Conservation (phyloP, 768 basidiomycete genomes). For the Amanita inopinata region DNA sequence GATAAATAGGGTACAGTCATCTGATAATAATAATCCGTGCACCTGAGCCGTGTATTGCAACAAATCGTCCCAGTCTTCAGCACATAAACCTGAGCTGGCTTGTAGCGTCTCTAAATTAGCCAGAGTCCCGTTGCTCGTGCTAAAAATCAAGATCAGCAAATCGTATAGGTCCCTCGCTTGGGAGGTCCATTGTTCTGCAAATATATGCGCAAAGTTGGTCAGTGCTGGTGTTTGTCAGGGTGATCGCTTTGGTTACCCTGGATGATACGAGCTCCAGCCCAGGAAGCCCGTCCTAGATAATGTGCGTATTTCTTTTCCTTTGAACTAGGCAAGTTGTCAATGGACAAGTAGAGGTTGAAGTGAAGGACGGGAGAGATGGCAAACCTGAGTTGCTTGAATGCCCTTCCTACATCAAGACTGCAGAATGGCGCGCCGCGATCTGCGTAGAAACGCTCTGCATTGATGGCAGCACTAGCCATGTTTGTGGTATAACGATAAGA, state of each 20-base stretch:
- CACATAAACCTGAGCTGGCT: slow-evolving; percentile 39
- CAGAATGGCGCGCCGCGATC: slow-evolving; percentile 74
- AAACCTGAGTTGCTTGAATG: slow-evolving; percentile 64
- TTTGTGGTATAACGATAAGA: slow-evolving; percentile 9
- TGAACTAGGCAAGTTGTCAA: slow-evolving; percentile 29
- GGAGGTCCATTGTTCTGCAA: slow-evolving; percentile 64
- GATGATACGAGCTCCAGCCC: slow-evolving; percentile 80
- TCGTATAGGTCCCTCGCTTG: slow-evolving; percentile 62
- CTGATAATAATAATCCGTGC: too few species aligned
- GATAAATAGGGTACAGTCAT: too few species aligned
- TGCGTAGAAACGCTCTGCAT: slow-evolving; percentile 59
- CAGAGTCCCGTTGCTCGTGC: slow-evolving; percentile 41
- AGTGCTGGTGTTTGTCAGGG: neutral
- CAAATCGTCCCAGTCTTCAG: slow-evolving; percentile 58
- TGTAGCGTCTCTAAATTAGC: slow-evolving; percentile 47
- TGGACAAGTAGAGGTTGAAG: slow-evolving; percentile 8
- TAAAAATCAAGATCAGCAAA: slow-evolving; percentile 61
- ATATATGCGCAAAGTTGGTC: neutral
- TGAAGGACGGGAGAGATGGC: slow-evolving; percentile 5
- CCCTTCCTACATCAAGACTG: slow-evolving; percentile 53
- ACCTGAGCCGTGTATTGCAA: slow-evolving; percentile 73
- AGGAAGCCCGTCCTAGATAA: slow-evolving; percentile 58
- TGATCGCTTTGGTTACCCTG: slow-evolving; percentile 32
- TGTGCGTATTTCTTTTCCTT: slow-evolving; percentile 77
- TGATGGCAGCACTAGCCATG: slow-evolving; percentile 23